A percentile compares a stretch with the other conserved stretches of the same genome.
These are phyloP conservation scores for Bipolaris zeicola DNA, from an alignment of 2,329 filamentous ascomycete genomes.

Conservation along the genomic window DNA sequence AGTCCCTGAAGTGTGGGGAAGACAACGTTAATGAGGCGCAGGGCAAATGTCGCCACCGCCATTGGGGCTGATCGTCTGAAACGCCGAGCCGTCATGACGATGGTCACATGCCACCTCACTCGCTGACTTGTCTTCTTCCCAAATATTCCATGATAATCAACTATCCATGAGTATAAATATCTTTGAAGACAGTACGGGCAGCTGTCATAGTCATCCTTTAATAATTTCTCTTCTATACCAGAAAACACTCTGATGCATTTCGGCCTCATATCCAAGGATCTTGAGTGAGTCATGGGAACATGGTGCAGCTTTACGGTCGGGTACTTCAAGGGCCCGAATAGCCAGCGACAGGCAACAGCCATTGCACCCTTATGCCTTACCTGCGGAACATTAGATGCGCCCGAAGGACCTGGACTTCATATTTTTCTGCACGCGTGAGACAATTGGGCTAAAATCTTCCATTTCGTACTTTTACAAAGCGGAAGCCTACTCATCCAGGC, in stretches of 20 bases:
- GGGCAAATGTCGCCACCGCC: conserved; percentile 22
- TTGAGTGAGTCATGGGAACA: background rate
- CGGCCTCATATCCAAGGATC: background rate
- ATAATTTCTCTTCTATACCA: background rate
- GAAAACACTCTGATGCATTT: background rate
- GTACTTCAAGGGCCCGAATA: background rate
- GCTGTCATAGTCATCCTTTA: no score
- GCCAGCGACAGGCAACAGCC: background rate
- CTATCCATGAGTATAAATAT: no score
- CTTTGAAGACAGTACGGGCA: background rate
- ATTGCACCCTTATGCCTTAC: background rate
- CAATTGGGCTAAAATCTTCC: conserved; percentile 9
- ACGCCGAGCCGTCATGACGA: conserved; percentile 22
- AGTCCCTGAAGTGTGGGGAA: conserved; percentile 26
- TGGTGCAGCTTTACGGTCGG: background rate
- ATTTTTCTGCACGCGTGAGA: background rate
- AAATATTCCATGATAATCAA: background rate
- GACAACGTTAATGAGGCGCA: conserved; percentile 26
- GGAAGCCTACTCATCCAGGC: conserved; percentile 8
- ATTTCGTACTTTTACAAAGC: conserved; percentile 34
- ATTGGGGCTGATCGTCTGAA: conserved; percentile 15
- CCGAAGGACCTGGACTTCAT: background rate
- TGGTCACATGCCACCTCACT: conserved; percentile 21
- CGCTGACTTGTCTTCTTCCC: background rate
- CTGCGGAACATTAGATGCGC: background rate